Base-by-base conservation (phyloP, 305 asterid genomes). In the Solanum hybrid region DNA sequence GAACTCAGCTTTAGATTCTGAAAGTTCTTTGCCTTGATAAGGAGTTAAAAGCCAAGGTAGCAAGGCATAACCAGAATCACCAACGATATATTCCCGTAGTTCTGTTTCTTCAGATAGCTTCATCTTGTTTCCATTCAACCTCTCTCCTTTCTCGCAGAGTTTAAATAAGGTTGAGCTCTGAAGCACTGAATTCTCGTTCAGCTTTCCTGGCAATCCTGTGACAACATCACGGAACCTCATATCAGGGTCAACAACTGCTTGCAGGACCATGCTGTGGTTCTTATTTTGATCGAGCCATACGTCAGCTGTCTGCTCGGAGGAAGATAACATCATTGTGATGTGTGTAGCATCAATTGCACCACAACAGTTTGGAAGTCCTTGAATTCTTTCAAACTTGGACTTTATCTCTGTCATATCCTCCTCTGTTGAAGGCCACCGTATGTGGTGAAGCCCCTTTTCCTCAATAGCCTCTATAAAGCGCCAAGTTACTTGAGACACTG, bases 401-500 rank as follows among this genome's bases (percentile, higher is more conserved):
- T 96, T 96, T 69, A 97, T 93, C 20, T 86, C 36, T 2, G 91
- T 28, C 90, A 94, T 81, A 74, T 94, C 95, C 0, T 33, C 90
- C 26, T 95, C 93, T 0, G 96, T 84, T 80, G 96, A 90, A 16
- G 98, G 98, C 99, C 99, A 97, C 57, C 92, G 92, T 87, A 97
- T 82, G 91, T 97, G 99, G 89, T 78, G 95, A 73, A 93, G 93
- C 29, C 96, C 98, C 2, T 91, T 93, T 26, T 90, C 94, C 88
- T 96, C 99, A 7, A 97, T 93, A 92, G 99, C 98, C 92, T 96
- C 99, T 78, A 97, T 97, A 24, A 97, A 97, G 69, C 98, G 96
- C 99, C 99, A 96, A 2, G 99, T 95, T 91, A 97, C 96, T 90
- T 96, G 98, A 67, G 98, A 95, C 89, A 97, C 98, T 0, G 98